Base-by-base conservation (phyloP, 2,329 filamentous ascomycete species). In the Ophiostoma sp. region DNA sequence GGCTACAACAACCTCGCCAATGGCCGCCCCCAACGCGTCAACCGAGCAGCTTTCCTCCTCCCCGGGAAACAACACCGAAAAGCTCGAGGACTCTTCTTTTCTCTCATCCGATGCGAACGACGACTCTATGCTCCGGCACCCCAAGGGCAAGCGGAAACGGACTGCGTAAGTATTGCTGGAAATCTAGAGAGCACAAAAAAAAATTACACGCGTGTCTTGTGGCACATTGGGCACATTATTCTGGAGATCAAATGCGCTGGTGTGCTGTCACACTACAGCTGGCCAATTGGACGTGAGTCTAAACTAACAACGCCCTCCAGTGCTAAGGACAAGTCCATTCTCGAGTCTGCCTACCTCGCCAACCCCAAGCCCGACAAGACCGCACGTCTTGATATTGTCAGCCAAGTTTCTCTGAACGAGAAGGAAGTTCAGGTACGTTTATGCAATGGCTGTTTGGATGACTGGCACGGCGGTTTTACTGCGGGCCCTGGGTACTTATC, bases 321-420 rank as follows among this genome's bases (percentile, higher is more conserved):
- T 77, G 89, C 91, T 57, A 91, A 94, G 80, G 94, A 98, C 81
- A 94, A 97, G 82, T 87, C 89, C 68, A 87, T 96, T 69, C 88
- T 97, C 72, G 94, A 97, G 80, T 86, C 90, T 48, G 93, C 94
- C 71, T 97, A 96, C 78, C 85, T 87, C 75, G 86, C 84, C 73
- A 96, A 97, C 78, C 87, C 92, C 7, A 97, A 97, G 79, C 94
- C 94, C 44, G 94, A 97, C 82, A 97, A 96, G 81, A 86, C 89
- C 70, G 90, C 92, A 79, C 92, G 94, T 81, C 85, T 92, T 66
- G 89, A 90, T 71, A 93, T 98, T 73, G 92, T 96, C 72, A 87
- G 87, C 80, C 91, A 89, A 79, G 93, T 97, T 72, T 90, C 92
- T 33, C 85, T 98, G 73, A 94, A 92, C 74, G 94, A 97, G 82